Base-by-base conservation (phyloP, 495 filamentous ascomycete species). In the Bryoglossum gracile region DNA sequence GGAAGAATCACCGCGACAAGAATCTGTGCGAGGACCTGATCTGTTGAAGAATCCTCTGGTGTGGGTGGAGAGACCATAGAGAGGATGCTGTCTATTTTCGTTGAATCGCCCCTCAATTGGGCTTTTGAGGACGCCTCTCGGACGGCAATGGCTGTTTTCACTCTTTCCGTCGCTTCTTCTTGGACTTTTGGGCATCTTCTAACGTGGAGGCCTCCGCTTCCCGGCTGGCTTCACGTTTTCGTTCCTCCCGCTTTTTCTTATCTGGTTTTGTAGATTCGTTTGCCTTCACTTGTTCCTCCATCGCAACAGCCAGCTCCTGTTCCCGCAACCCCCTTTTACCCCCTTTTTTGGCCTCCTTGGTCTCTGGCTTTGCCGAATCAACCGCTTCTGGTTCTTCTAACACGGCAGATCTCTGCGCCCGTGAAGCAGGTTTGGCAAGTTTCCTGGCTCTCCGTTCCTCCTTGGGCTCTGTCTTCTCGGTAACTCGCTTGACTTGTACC, bases 191-290 rank as follows among this genome's bases (percentile, higher is more conserved):
- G 16, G 25, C 0, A 17, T 40, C 19, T 42, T 30, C 26, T 5
- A 30, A 30, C 6, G 13, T 6, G 5, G 5, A 30, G 5, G 6
- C 14, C 65, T 68, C 9, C 62, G 63, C 52, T 77, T 71, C 55
- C 70, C 70, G 46, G 59, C 59, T n/a, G 63, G 63, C 43, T 70
- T 68, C 53, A 48, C 33, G 39, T 55, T 55, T 60, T 21, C 58
- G 38, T 47, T 53, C 57, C 16, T 32, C 38, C 28, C 56, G 59
- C 43, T 67, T 57, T 42, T 69, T 66, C 51, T 68, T 76, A 16
- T 54, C 43, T 40, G 49, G 54, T 42, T 57, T 60, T 28, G 46
- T 44, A 28, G 9, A 8, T 1, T 40, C 24, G 18, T n/a, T n/a
- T n/a, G n/a, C n/a, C n/a, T n/a, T n/a, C 4, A n/a, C 28, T 19